phyloP scores from a whole-genome alignment of 2,329 filamentous ascomycete genomes.

The Diaporthe aspalathi region DNA sequence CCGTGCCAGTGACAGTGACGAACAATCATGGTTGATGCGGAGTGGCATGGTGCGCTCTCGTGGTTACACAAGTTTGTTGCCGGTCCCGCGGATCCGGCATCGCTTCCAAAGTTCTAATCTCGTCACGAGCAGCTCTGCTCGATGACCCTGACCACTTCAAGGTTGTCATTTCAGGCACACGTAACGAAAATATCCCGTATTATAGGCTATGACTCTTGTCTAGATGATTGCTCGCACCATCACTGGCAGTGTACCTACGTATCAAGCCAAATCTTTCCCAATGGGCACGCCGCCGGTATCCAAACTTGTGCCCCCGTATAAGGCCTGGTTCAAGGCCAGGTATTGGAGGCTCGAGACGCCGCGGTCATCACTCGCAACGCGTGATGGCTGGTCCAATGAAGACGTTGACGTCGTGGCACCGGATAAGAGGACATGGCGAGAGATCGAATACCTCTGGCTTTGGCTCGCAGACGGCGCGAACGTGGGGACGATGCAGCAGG shows the following conservation, averaged over 20 bases:
- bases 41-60: background rate
- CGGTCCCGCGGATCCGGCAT: constrained; percentile 5
- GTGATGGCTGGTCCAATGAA: constrained; percentile 40
- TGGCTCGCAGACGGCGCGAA: constrained; percentile 43
- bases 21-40: background rate
- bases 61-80: background rate
- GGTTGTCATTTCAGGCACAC: background rate
- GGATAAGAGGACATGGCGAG: constrained; percentile 39
- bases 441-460: constrained; percentile 42
- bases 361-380: constrained; percentile 37
- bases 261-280: background rate
- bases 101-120: background rate
- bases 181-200: background rate
- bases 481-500: constrained; percentile 44
- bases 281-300: background rate
- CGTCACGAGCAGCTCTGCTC: background rate
- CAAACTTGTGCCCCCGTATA: background rate
- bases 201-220: background rate
- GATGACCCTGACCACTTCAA: background rate
- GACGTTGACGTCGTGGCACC: constrained; percentile 40
- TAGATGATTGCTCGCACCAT: too few species aligned
- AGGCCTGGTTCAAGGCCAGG: constrained; percentile 32
- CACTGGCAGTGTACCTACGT: background rate
- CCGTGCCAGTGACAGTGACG: background rate
- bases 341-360: constrained; percentile 39